These are phyloP conservation scores for Tylopilus sp. DNA, from an alignment of 1,284 basidiomycete species.

Conservation along the genomic window DNA sequence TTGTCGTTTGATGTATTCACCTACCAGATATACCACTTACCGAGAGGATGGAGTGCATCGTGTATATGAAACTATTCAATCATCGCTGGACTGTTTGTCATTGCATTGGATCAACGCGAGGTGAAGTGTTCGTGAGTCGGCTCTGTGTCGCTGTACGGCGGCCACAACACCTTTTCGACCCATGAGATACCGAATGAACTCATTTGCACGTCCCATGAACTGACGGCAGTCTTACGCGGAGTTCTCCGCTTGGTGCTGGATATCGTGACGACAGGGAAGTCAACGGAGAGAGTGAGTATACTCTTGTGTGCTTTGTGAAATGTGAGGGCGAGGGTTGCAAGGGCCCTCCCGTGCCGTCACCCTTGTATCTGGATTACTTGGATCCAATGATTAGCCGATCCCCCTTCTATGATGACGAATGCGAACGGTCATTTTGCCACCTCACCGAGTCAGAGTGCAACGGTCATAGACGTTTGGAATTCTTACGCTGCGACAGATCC, in stretches of 20 bases:
- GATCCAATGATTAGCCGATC: background rate
- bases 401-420: background rate
- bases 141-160: background rate
- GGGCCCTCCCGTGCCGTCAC: no score
- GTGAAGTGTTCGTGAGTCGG: no score
- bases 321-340: background rate
- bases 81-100: no score
- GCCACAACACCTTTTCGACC: background rate
- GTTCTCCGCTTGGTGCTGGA: no score
- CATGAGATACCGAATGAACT: background rate
- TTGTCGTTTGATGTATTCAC: background rate
- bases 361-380: no score
- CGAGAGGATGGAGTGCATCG: background rate
- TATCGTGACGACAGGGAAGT: no score
- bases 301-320: background rate
- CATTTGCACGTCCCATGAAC: background rate
- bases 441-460: no score
- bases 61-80: background rate
- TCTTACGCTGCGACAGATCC: background rate
- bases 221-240: no score
- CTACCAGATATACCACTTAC: conserved; percentile 19
- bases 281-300: background rate
- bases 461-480: background rate
- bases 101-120: background rate
- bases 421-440: no score